Conservation (phyloP, 1,284 basidiomycete species). For the Sanguinoderma infundibulare region DNA sequence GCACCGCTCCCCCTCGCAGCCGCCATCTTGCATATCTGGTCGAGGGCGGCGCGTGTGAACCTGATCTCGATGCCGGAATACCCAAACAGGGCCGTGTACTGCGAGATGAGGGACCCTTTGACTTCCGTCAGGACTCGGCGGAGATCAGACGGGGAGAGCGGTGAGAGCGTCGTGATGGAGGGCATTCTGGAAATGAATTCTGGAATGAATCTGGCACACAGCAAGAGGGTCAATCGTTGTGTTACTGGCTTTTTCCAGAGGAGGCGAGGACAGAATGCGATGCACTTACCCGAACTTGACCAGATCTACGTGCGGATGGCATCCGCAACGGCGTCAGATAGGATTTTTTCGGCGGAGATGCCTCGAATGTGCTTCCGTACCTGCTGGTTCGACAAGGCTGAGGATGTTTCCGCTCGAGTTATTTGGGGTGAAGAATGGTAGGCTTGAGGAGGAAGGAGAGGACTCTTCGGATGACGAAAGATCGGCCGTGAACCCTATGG, state of each 20-base stretch:
- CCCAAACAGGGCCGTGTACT: slow-evolving; percentile 84
- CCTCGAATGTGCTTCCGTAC: slow-evolving; percentile 37
- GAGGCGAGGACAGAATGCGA: not conserved
- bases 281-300: slow-evolving; percentile 77
- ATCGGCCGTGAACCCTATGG: slow-evolving; percentile 86
- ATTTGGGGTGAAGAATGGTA: slow-evolving; percentile 81
- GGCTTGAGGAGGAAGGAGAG: slow-evolving; percentile 32
- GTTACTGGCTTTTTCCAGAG: not conserved
- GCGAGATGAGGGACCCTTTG: slow-evolving; percentile 87
- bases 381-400: slow-evolving; percentile 70
- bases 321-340: not conserved
- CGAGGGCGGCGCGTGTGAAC: slow-evolving; percentile 76
- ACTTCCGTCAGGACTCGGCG: slow-evolving; percentile 93
- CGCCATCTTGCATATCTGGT: slow-evolving; percentile 82
- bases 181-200: slow-evolving; percentile 94
- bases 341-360: not conserved
- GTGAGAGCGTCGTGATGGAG: slow-evolving; percentile 81
- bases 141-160: slow-evolving; percentile 76
- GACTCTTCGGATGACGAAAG: slow-evolving; percentile 50
- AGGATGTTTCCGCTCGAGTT: slow-evolving; percentile 54
- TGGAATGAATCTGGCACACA: slow-evolving; percentile 81
- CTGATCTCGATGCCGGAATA: slow-evolving; percentile 83
- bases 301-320: slow-evolving; percentile 58
- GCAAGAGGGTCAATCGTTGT: not conserved
- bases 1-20: slow-evolving; percentile 87